Evolutionary conservation across 2,329 filamentous ascomycete genomes (phyloP).

Genomic region (Dryadomyces quercivorus): DNA sequence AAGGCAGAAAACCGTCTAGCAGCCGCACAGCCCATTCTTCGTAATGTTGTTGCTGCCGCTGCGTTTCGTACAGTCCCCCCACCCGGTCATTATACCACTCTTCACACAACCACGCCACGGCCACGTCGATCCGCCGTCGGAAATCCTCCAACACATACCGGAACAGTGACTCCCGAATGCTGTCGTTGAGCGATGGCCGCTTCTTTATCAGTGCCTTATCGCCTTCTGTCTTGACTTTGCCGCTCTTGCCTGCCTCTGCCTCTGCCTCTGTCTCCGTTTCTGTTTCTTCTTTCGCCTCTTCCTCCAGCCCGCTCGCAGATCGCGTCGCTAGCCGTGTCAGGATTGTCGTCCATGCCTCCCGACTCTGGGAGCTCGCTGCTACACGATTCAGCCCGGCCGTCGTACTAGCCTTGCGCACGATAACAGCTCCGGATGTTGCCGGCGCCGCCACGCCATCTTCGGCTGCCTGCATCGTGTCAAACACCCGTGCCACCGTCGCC

Average conservation of each 20-base stretch:
- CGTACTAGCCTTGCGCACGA: slow-evolving; percentile 16
- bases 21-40: slow-evolving; percentile 67
- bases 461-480: slow-evolving; percentile 62
- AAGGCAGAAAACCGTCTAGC: slow-evolving; percentile 81
- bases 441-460: slow-evolving; percentile 46
- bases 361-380: slow-evolving; percentile 71
- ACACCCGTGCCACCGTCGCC: slow-evolving; percentile 62
- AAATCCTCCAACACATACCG: slow-evolving; percentile 87
- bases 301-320: slow-evolving; percentile 58
- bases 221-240: slow-evolving; percentile 54
- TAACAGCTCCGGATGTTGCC: not conserved
- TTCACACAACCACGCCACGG: slow-evolving; percentile 88
- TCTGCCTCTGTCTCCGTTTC: slow-evolving; percentile 53
- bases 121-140: slow-evolving; percentile 75
- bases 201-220: slow-evolving; percentile 8
- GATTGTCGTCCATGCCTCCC: slow-evolving; percentile 84
- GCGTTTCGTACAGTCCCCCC: slow-evolving; percentile 21
- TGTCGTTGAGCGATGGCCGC: slow-evolving; percentile 44
- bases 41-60: slow-evolving; percentile 41
- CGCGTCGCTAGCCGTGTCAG: slow-evolving; percentile 77
- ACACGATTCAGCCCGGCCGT: slow-evolving; percentile 66
- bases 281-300: slow-evolving; percentile 51
- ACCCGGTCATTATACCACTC: slow-evolving; percentile 90
- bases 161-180: slow-evolving; percentile 71
- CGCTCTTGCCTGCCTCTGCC: slow-evolving; percentile 79